phyloP scores from a whole-genome alignment of 2,329 filamentous ascomycete species.

The Phialophora verrucosa region DNA sequence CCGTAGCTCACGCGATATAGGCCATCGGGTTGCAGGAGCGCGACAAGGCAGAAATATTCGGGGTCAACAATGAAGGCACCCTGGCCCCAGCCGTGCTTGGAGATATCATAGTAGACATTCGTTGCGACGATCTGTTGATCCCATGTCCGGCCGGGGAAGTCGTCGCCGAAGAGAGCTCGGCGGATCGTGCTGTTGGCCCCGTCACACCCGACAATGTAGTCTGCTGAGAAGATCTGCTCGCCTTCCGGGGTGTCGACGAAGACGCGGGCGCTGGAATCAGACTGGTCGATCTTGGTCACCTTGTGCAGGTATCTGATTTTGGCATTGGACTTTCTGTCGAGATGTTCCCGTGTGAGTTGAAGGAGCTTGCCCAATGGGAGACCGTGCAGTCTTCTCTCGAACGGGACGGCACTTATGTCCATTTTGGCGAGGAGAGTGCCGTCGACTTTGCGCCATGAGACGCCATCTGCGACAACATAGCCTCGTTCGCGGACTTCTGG shows the following conservation, averaged over 20 bases:
- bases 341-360: slow-evolving; percentile 49
- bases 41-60: slow-evolving; percentile 67
- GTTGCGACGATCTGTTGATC: slow-evolving; percentile 26
- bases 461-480: slow-evolving; percentile 46
- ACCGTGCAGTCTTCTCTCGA: slow-evolving; percentile 49
- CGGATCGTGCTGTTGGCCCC: slow-evolving; percentile 50
- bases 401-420: slow-evolving; percentile 14
- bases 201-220: slow-evolving; percentile 54
- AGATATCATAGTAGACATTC: slow-evolving; percentile 23
- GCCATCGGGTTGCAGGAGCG: slow-evolving; percentile 63
- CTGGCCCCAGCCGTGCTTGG: background rate
- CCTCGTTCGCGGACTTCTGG: slow-evolving; percentile 55
- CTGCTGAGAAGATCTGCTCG: slow-evolving; percentile 36
- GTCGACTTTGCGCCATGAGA: slow-evolving; percentile 54
- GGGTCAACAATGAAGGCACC: slow-evolving; percentile 63
- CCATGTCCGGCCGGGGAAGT: slow-evolving; percentile 25
- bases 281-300: slow-evolving; percentile 26
- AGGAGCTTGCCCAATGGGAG: slow-evolving; percentile 53
- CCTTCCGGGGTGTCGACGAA: slow-evolving; percentile 21
- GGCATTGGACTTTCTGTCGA: slow-evolving; percentile 44
- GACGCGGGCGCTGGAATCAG: slow-evolving; percentile 10
- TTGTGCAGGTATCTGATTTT: slow-evolving; percentile 54
- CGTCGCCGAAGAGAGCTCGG: slow-evolving; percentile 36
- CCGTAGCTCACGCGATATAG: slow-evolving; percentile 70
- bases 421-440: slow-evolving; percentile 43